Evolutionary conservation across 2,329 filamentous ascomycete genomes (phyloP).

Genomic region (Monilinia vaccinii-corymbosi): DNA sequence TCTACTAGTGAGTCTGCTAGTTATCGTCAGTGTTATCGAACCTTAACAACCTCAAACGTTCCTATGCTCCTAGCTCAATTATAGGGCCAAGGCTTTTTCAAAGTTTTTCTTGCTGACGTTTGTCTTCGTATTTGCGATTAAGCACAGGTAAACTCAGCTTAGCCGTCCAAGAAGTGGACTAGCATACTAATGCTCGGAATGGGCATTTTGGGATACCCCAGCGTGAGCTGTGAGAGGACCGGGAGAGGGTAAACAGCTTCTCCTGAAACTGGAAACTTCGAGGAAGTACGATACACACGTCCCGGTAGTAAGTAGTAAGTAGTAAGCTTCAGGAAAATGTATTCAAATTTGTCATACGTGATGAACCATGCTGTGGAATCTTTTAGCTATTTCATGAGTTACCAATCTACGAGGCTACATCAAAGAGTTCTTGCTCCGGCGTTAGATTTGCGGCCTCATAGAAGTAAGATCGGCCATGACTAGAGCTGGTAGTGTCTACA

Average conservation of each 20-base stretch:
- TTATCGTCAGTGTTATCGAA: neutral
- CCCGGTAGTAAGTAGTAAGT: too few species aligned
- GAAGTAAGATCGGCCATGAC: neutral
- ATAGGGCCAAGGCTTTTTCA: neutral
- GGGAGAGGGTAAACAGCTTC: neutral
- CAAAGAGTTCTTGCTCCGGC: neutral
- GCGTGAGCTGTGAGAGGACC: neutral
- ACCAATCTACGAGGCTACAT: neutral
- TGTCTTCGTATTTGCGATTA: neutral
- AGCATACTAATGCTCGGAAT: neutral
- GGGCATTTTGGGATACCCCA: neutral
- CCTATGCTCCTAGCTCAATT: neutral
- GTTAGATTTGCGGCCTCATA: neutral
- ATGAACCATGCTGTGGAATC: conserved; percentile 1
- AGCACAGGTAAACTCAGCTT: neutral
- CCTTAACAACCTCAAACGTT: neutral
- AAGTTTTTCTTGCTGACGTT: neutral
- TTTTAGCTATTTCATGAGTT: neutral
- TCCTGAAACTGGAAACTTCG: neutral
- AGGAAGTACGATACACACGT: conserved; percentile 1
- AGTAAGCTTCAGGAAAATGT: neutral
- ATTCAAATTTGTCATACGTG: neutral
- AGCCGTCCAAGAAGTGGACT: neutral
- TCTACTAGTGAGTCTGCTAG: neutral
- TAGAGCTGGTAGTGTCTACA: neutral